Conservation (phyloP, 2,329 filamentous ascomycete species). For the Sporothrix mexicana region DNA sequence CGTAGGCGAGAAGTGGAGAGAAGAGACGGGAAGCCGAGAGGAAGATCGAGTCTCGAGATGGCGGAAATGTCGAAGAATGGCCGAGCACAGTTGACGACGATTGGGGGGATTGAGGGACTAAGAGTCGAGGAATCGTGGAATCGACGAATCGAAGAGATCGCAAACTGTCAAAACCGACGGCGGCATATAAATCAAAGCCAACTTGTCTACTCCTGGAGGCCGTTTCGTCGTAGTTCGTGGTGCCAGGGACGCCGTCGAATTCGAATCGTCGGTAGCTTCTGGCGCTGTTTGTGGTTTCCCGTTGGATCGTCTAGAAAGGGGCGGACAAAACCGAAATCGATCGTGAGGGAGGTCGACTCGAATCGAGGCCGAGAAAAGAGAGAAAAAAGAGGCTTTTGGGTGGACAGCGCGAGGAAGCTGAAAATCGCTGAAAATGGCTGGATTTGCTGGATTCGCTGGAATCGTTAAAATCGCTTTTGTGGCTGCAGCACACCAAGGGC, state of each 20-base stretch:
- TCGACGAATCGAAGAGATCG: not conserved
- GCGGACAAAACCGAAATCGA: not conserved
- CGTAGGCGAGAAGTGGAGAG: slow-evolving; percentile 1
- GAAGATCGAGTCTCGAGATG: not conserved
- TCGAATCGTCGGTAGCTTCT: not conserved
- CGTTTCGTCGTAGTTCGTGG: not conserved
- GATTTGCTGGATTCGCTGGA: too few relatives aligned
- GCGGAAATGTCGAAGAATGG: not conserved
- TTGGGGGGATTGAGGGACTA: not conserved
- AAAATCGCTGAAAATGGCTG: not conserved
- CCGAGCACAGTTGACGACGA: not conserved
- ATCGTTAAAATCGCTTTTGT: too few relatives aligned
- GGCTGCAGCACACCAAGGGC: not conserved
- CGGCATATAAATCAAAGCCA: slow-evolving; percentile 8
- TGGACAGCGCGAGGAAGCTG: not conserved
- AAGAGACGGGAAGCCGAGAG: not conserved
- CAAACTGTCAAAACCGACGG: not conserved
- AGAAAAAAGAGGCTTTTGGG: not conserved
- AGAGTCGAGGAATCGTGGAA: too few relatives aligned
- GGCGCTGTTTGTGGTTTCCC: not conserved
- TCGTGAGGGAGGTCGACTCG: not conserved
- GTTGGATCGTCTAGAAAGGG: not conserved
- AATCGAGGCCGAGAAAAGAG: not conserved
- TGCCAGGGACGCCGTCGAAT: slow-evolving; percentile 10
- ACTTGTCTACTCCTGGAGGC: not conserved